phyloP scores from a whole-genome alignment of 2,329 filamentous ascomycete genomes.

The Amylocarpus encephaloides region DNA sequence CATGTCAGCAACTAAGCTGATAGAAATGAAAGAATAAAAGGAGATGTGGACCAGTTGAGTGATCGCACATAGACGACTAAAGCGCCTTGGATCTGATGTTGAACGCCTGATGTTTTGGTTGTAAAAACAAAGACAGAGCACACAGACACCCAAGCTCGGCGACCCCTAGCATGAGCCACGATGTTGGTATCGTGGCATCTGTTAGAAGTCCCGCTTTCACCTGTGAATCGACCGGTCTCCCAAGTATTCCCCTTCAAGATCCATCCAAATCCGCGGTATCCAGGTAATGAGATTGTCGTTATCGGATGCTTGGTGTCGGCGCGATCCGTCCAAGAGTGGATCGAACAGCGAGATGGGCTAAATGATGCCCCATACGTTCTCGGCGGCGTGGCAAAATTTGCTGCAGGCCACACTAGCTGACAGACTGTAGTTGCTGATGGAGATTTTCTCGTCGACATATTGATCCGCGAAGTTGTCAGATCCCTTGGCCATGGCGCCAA shows the following conservation, averaged over 20 bases:
- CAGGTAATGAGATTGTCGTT: slow-evolving; percentile 10
- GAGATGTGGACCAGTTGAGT: slow-evolving; percentile 55
- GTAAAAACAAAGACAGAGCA: slow-evolving; percentile 72
- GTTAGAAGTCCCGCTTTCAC: slow-evolving; percentile 34
- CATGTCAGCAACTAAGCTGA: slow-evolving; percentile 20
- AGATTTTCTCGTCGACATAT: slow-evolving; percentile 94
- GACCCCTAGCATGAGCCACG: slow-evolving; percentile 42
- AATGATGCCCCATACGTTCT: slow-evolving; percentile 92
- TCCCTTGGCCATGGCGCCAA: slow-evolving; percentile 97
- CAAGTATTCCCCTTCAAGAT: slow-evolving; percentile 8
- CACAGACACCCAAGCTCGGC: slow-evolving; percentile 56
- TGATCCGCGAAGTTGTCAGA: slow-evolving; percentile 90
- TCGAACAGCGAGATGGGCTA: slow-evolving; percentile 40
- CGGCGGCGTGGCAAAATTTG: slow-evolving; percentile 98
- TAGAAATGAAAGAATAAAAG: slow-evolving; percentile 30
- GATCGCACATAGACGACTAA: slow-evolving; percentile 52
- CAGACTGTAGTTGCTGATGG: slow-evolving; percentile 96
- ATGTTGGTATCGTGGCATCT: slow-evolving; percentile 67
- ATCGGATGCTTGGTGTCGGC: slow-evolving; percentile 16
- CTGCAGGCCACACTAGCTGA: slow-evolving; percentile 97
- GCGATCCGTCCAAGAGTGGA: slow-evolving; percentile 10
- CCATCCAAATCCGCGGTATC: neutral
- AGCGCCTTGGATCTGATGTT: slow-evolving; percentile 67
- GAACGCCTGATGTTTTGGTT: slow-evolving; percentile 78
- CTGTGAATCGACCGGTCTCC: slow-evolving; percentile 29